Evolutionary conservation across 2,329 filamentous ascomycete genomes (phyloP).

Genomic region (Botrytis sinoallii): DNA sequence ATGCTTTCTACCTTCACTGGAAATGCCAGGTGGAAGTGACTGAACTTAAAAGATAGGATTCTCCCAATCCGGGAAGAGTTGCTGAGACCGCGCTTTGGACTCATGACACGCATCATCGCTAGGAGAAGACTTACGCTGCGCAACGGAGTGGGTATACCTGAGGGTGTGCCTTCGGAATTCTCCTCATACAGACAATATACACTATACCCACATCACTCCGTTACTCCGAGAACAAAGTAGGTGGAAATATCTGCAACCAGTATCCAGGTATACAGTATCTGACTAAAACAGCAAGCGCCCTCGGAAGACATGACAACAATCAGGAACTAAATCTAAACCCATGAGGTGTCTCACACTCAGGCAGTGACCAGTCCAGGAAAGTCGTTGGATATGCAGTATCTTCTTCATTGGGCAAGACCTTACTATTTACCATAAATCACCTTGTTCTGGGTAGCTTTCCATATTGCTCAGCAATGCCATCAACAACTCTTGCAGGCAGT

Average conservation of each 20-base stretch:
- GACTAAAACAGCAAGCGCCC: neutral
- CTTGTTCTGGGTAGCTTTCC: slow-evolving; percentile 10
- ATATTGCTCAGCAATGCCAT: slow-evolving; percentile 8
- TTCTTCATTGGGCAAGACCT: neutral
- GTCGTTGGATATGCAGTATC: neutral
- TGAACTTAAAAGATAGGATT: neutral
- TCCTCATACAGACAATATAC: slow-evolving; percentile 15
- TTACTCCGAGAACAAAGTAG: slow-evolving; percentile 10
- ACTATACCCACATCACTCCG: slow-evolving; percentile 9
- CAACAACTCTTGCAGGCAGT: slow-evolving; percentile 6
- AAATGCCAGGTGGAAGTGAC: slow-evolving; percentile 8
- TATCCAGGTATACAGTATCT: neutral
- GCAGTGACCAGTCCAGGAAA: neutral
- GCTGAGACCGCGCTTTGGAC: slow-evolving; percentile 4
- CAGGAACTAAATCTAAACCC: slow-evolving; percentile 1
- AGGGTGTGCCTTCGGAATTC: slow-evolving; percentile 14
- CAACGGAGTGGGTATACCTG: slow-evolving; percentile 10
- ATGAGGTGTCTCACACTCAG: slow-evolving; percentile 5
- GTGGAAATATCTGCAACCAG: slow-evolving; percentile 3
- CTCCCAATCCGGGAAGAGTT: slow-evolving; percentile 11
- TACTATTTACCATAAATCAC: neutral
- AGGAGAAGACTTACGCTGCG: slow-evolving; percentile 15
- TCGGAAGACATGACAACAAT: neutral
- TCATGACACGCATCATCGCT: neutral
- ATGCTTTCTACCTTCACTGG: slow-evolving; percentile 2